phyloP scores from a whole-genome alignment of 1,139 yeast species.

The Casaregolazyma lundiana region DNA sequence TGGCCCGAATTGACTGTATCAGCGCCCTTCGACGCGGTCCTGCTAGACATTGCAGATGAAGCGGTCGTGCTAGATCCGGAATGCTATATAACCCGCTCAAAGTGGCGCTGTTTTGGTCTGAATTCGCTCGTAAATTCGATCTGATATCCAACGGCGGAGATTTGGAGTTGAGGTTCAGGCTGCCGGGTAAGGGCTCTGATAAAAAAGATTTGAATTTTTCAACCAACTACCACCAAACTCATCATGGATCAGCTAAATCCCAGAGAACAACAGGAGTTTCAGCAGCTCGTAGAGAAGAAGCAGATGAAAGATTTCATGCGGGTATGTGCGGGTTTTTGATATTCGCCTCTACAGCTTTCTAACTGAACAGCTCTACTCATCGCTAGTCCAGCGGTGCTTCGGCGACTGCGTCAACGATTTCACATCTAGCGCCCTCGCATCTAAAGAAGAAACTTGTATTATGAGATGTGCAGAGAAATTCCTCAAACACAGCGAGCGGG shows the following conservation, averaged over 20 bases:
- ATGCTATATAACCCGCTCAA: not conserved
- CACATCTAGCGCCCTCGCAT: constrained; percentile 82
- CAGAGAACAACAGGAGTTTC: constrained; percentile 95
- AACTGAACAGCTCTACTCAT: constrained; percentile 58
- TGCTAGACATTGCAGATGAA: not conserved
- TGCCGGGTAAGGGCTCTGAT: not conserved
- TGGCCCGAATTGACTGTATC: constrained; percentile 3
- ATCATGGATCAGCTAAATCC: constrained; percentile 51
- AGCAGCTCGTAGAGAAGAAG: constrained; percentile 90
- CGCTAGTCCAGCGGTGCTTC: constrained; percentile 93
- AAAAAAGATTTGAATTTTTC: not conserved
- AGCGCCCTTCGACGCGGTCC: constrained; percentile 2
- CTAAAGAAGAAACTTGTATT: constrained; percentile 81
- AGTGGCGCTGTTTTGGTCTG: constrained; percentile 1
- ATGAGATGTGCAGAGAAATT: constrained; percentile 94
- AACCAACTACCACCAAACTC: not conserved
- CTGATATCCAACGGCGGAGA: too few relatives aligned
- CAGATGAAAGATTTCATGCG: constrained; percentile 99
- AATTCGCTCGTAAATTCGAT: not conserved
- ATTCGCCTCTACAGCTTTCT: not conserved
- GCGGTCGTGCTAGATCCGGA: constrained; percentile 1
- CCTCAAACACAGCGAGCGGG: constrained; percentile 96
- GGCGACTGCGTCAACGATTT: constrained; percentile 96
- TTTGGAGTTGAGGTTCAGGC: not conserved
- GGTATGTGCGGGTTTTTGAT: constrained; percentile 33